A percentile compares a stretch with the other conserved stretches of the same genome.
Conservation (phyloP, 1,139 yeast species). For the Ogataea hybrid region DNA sequence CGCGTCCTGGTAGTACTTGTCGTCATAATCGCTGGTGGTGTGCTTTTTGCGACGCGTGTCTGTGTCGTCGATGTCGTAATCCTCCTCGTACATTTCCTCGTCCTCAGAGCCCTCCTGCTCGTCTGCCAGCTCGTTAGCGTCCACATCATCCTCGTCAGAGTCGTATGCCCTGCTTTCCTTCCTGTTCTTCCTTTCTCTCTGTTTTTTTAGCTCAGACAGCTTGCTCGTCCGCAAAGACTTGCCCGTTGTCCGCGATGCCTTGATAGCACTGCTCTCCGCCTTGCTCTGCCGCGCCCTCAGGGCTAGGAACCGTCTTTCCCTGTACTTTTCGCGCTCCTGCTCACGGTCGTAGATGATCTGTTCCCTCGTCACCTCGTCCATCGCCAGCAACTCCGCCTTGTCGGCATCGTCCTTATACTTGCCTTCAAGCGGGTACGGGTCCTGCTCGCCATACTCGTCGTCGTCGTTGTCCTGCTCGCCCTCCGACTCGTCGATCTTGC, state of each 20-base stretch:
- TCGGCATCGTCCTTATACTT: constrained; percentile 85
- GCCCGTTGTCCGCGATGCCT: constrained; percentile 27
- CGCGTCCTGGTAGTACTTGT: constrained; percentile 35
- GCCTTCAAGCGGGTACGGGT: constrained; percentile 92
- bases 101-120: constrained; percentile 28
- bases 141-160: constrained; percentile 38
- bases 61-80: constrained; percentile 29
- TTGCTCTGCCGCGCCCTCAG: constrained; percentile 58
- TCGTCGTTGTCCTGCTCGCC: constrained; percentile 21
- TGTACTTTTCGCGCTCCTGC: constrained; percentile 84
- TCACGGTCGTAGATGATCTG: constrained; percentile 86
- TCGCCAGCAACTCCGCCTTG: constrained; percentile 57
- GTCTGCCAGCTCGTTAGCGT: constrained; percentile 37
- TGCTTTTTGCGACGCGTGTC: constrained; percentile 30
- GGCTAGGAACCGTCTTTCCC: constrained; percentile 78
- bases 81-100: constrained; percentile 27
- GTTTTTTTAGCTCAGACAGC: constrained; percentile 80
- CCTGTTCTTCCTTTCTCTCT: constrained; percentile 64
- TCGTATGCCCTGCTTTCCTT: constrained; percentile 26
- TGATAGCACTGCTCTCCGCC: constrained; percentile 32
- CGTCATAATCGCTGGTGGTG: constrained; percentile 23
- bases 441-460: constrained; percentile 43
- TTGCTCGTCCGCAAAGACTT: constrained; percentile 49
- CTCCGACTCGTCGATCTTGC: constrained; percentile 22
- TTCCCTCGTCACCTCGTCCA: constrained; percentile 94